Conservation (phyloP, 1,284 basidiomycete species). For the Melampsora larici-populina region DNA sequence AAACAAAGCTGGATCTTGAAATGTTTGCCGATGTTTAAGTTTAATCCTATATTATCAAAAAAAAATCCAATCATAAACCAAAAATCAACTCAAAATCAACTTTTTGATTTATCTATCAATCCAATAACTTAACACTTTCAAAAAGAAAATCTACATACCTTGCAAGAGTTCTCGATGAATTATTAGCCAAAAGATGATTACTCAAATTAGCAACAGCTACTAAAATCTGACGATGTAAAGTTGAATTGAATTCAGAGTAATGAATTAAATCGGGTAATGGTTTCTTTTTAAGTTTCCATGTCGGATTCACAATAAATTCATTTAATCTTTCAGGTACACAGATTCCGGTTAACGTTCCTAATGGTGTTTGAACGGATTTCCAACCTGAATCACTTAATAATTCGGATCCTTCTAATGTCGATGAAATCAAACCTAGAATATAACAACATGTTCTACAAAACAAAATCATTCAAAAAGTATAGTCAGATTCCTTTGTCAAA, state of each 20-base stretch:
- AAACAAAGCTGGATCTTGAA: constrained; percentile 72
- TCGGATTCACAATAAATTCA: constrained; percentile 73
- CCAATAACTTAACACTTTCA: no score
- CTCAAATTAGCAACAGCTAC: constrained; percentile 87
- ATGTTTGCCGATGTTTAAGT: constrained; percentile 64
- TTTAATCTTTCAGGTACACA: constrained; percentile 80
- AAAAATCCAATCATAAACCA: constrained; percentile 20
- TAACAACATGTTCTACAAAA: constrained; percentile 83
- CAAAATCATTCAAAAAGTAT: constrained; percentile 15
- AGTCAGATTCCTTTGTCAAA: neutral
- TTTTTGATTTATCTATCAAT: no score
- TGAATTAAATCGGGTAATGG: constrained; percentile 57
- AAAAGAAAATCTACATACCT: constrained; percentile 16
- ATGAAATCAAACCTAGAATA: constrained; percentile 77
- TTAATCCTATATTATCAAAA: constrained; percentile 64
- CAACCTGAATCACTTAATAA: constrained; percentile 85
- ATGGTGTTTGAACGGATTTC: constrained; percentile 80
- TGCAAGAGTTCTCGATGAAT: constrained; percentile 34
- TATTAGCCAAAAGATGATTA: constrained; percentile 91
- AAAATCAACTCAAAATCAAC: no score
- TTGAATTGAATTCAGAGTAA: constrained; percentile 63
- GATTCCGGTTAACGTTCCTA: constrained; percentile 82
- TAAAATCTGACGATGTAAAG: constrained; percentile 78
- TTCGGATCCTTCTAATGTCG: constrained; percentile 70
- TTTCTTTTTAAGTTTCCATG: constrained; percentile 64